These are phyloP conservation scores for Coemansia sp. DNA, from an alignment of 192 early-diverging fungal species.

Conservation along the genomic window DNA sequence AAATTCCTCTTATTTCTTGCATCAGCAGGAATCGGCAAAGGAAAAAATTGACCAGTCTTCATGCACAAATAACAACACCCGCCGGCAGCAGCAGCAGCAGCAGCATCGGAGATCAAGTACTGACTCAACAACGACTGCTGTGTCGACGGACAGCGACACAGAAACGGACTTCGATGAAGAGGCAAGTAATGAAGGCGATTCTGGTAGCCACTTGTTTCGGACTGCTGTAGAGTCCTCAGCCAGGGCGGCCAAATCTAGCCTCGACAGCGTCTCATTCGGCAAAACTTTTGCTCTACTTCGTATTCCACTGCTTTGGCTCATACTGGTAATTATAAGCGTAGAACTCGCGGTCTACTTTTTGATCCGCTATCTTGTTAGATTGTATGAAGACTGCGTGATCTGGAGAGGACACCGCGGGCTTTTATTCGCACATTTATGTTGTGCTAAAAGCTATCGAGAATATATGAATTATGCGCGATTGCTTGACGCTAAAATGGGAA, in stretches of 20 bases:
- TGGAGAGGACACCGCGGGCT: conserved; percentile 23
- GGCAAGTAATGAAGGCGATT: background rate
- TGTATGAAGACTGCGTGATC: conserved; percentile 17
- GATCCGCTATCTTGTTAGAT: conserved; percentile 16
- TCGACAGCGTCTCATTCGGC: conserved; percentile 10
- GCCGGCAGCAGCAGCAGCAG: no score
- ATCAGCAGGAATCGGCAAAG: background rate
- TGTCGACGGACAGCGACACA: background rate
- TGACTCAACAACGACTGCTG: conserved; percentile 20
- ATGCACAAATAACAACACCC: no score
- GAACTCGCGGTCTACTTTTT: conserved; percentile 21
- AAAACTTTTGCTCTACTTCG: conserved; percentile 15
- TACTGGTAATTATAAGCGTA: conserved; percentile 8
- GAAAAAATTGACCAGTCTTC: background rate
- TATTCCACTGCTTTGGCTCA: conserved; percentile 10
- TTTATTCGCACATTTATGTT: conserved; percentile 2
- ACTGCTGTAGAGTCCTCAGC: background rate
- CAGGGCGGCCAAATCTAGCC: conserved; percentile 3
- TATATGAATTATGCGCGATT: conserved; percentile 23
- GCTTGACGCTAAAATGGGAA: conserved; percentile 14
- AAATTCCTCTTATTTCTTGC: no score
- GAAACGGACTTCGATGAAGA: background rate
- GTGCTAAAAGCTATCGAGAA: conserved; percentile 19
- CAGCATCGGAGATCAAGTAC: conserved; percentile 12
- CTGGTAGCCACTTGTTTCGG: background rate